These are phyloP conservation scores for Trichosporon inkin DNA, from an alignment of 1,284 basidiomycete genomes.

Conservation along the genomic window DNA sequence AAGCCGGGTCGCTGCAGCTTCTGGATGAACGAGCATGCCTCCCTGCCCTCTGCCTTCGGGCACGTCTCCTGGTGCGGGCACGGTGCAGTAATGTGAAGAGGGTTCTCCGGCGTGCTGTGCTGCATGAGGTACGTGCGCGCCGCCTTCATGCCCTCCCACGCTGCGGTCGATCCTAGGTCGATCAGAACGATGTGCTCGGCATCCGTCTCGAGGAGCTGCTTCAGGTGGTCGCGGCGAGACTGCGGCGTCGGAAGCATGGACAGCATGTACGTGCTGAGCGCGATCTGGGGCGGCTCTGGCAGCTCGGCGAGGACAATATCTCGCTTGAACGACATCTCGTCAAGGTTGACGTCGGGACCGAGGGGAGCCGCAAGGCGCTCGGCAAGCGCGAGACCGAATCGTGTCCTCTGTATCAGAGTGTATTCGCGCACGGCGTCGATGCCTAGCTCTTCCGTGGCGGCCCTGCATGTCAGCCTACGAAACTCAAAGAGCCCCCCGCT, in stretches of 20 bases:
- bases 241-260: slow-evolving; percentile 63
- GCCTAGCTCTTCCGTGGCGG: slow-evolving; percentile 32
- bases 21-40: slow-evolving; percentile 79
- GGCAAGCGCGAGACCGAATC: slow-evolving; percentile 42
- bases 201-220: slow-evolving; percentile 23
- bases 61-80: slow-evolving; percentile 90
- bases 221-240: slow-evolving; percentile 51
- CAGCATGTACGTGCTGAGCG: slow-evolving; percentile 79
- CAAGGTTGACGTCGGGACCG: not conserved
- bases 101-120: slow-evolving; percentile 14
- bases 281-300: slow-evolving; percentile 53
- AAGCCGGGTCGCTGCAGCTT: slow-evolving; percentile 80
- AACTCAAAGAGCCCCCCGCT: not conserved
- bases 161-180: slow-evolving; percentile 71
- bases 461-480: slow-evolving; percentile 21
- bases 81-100: slow-evolving; percentile 52
- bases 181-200: slow-evolving; percentile 66
- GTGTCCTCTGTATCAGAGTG: slow-evolving; percentile 37
- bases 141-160: slow-evolving; percentile 76
- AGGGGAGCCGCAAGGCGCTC: slow-evolving; percentile 13
- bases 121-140: slow-evolving; percentile 67
- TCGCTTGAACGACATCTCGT: slow-evolving; percentile 25
- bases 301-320: slow-evolving; percentile 15
- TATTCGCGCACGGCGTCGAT: slow-evolving; percentile 27
- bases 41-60: slow-evolving; percentile 56